Percentiles rank a stretch among this genome's conserved stretches.
Conservation (phyloP, 2,329 filamentous ascomycete genomes). For the Cercospora sp. region DNA sequence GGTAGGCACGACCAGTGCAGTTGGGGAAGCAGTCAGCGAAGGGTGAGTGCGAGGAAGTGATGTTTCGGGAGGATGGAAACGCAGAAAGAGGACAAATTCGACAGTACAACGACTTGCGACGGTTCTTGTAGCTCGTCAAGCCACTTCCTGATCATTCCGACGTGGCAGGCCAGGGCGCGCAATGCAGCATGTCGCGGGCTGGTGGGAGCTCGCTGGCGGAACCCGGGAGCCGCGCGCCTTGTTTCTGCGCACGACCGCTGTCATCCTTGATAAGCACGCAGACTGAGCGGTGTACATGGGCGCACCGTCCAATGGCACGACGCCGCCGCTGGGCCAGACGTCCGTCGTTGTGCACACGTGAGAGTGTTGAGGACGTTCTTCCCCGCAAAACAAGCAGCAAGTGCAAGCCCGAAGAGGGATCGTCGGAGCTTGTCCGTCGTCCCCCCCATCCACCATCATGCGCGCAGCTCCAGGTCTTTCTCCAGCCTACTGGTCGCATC, state of each 20-base stretch:
- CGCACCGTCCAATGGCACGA: not conserved
- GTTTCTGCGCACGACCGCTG: constrained; percentile 9
- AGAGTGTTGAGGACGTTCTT: not conserved
- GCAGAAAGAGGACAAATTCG: not conserved
- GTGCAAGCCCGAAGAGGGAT: not conserved
- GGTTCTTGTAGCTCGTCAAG: constrained; percentile 3
- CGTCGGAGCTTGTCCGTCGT: constrained; percentile 1
- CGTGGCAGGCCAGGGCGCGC: not conserved
- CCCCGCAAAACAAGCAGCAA: constrained; percentile 6
- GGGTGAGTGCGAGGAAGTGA: constrained; percentile 1
- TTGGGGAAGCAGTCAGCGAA: not conserved
- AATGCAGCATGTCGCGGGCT: constrained; percentile 7
- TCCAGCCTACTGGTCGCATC: not conserved
- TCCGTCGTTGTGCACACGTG: not conserved
- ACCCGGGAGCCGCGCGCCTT: constrained; percentile 7
- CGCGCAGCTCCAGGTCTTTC: not conserved
- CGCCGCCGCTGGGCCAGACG: not conserved
- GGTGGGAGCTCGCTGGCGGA: constrained; percentile 13
- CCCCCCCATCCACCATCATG: not conserved
- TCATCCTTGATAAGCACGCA: not conserved
- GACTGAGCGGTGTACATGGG: constrained; percentile 1
- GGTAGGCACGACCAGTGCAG: constrained; percentile 19
- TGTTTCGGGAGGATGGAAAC: constrained; percentile 1
- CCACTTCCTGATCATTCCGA: constrained; percentile 10
- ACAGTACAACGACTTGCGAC: not conserved